A percentile compares a stretch with the other conserved stretches of the same genome.
phyloP scores from a whole-genome alignment of 2,329 filamentous ascomycete species.

The Westerdykella sp. region DNA sequence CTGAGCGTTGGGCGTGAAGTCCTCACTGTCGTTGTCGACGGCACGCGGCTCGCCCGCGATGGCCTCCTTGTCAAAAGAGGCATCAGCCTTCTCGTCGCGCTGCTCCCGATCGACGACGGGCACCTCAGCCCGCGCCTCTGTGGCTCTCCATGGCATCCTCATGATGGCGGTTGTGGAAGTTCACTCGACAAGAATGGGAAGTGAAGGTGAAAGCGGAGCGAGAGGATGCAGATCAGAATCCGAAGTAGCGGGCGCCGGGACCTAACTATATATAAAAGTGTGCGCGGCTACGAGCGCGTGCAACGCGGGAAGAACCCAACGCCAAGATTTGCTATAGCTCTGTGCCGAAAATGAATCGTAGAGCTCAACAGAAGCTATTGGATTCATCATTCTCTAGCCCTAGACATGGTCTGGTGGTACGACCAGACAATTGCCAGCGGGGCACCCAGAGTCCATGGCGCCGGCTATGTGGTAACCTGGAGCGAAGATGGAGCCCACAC shows the following conservation, averaged over 20 bases:
- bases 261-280: not conserved
- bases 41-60: constrained; percentile 8
- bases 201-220: not conserved
- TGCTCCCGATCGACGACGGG: not conserved
- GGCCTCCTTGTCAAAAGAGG: constrained; percentile 7
- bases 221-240: not conserved
- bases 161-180: not conserved
- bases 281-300: not conserved
- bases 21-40: constrained; percentile 4
- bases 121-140: not conserved
- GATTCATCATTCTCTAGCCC: too few relatives aligned
- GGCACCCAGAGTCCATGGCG: not conserved
- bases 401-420: too few relatives aligned
- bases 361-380: too few relatives aligned
- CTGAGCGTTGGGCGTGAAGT: constrained; percentile 15
- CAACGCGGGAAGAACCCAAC: not conserved
- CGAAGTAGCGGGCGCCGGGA: not conserved
- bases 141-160: not conserved
- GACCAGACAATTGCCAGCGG: too few relatives aligned
- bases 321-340: not conserved
- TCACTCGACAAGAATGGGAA: not conserved
- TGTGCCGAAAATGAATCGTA: not conserved
- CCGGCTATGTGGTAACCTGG: not conserved
- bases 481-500: not conserved
- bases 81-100: constrained; percentile 1